phyloP scores from a whole-genome alignment of 2,329 filamentous ascomycete species.

The Pseudogymnoascus sp. region DNA sequence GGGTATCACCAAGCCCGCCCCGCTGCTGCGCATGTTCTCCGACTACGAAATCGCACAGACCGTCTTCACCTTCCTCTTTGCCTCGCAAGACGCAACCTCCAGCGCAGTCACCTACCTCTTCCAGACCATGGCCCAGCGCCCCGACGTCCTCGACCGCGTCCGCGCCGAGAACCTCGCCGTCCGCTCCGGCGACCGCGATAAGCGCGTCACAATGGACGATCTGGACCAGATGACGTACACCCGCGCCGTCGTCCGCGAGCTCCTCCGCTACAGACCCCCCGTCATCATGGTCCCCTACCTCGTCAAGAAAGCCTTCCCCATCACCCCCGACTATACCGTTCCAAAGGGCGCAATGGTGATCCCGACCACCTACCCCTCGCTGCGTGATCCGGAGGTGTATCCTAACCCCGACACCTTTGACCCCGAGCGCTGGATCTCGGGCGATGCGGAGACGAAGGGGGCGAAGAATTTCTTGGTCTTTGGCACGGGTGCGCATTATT shows the following conservation, averaged over 20 bases:
- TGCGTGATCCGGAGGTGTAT: slow-evolving; percentile 90
- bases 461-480: slow-evolving; percentile 97
- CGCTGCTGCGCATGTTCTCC: slow-evolving; percentile 76
- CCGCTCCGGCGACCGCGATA: slow-evolving; percentile 66
- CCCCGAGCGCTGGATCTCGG: slow-evolving; percentile 84
- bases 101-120: slow-evolving; percentile 92
- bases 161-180: slow-evolving; percentile 80
- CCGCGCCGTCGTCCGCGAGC: slow-evolving; percentile 82
- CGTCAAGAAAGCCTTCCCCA: slow-evolving; percentile 90
- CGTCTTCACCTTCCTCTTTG: slow-evolving; percentile 92
- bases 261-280: slow-evolving; percentile 86
- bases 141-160: slow-evolving; percentile 83
- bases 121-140: slow-evolving; percentile 86
- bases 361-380: slow-evolving; percentile 80
- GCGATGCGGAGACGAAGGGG: slow-evolving; percentile 70
- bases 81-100: slow-evolving; percentile 93
- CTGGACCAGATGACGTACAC: slow-evolving; percentile 87
- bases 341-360: slow-evolving; percentile 94
- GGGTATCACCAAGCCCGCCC: slow-evolving; percentile 69
- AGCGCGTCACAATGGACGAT: slow-evolving; percentile 70
- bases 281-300: slow-evolving; percentile 96
- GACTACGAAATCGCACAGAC: slow-evolving; percentile 91
- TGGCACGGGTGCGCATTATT: slow-evolving; percentile 93
- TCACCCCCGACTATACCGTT: slow-evolving; percentile 80
- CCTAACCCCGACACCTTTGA: slow-evolving; percentile 81